Base-by-base conservation (phyloP, 2,329 filamentous ascomycete species). In the Metarhizium anisopliae region DNA sequence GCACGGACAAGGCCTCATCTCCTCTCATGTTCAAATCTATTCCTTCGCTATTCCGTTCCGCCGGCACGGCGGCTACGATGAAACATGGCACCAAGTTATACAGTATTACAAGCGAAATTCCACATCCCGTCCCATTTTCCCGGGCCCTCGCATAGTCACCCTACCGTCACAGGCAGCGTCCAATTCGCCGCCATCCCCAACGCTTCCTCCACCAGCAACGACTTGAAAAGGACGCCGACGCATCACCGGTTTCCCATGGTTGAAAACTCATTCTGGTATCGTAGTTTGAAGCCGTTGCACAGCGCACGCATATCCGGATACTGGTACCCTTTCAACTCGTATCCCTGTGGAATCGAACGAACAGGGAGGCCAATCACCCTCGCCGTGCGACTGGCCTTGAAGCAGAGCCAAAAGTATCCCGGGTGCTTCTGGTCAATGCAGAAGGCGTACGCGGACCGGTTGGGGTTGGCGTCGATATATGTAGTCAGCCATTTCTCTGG, bases 261-360 rank as follows among this genome's bases (percentile, higher is more conserved):
- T 58, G 78, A 77, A 68, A 91, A 76, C 68, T 84, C 81, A 60
- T 76, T 81, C 65, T 82, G 79, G 66, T 81, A 91, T 55, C 92
- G 78, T 66, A 93, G 72, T 79, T 97, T 97, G 79, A 97, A 97
- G 6, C 93, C 94, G 73, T 99, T 99, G 78, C 93, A 96, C 60
- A 99, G 77, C 51, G 91, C 90, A 62, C 87, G 82, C 89, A 97
- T 96, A 66, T 97, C 92, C 1, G 94, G 93, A 68, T 99, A 99
- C 53, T 87, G 83, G 62, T 89, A 88, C 62, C 88, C 89, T 73
- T 91, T 85, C 64, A 99, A 80, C 75, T 97, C 91, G 67, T 93
- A 99, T 5, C 90, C 94, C 65, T 95, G 89, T 2, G 94, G 94
- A 18, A 97, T 88, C 42, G 96, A 86, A 64, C 94, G 92, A 60